These are phyloP conservation scores for Xylaria sp. DNA, from an alignment of 2,329 filamentous ascomycete species.

Conservation along the genomic window DNA sequence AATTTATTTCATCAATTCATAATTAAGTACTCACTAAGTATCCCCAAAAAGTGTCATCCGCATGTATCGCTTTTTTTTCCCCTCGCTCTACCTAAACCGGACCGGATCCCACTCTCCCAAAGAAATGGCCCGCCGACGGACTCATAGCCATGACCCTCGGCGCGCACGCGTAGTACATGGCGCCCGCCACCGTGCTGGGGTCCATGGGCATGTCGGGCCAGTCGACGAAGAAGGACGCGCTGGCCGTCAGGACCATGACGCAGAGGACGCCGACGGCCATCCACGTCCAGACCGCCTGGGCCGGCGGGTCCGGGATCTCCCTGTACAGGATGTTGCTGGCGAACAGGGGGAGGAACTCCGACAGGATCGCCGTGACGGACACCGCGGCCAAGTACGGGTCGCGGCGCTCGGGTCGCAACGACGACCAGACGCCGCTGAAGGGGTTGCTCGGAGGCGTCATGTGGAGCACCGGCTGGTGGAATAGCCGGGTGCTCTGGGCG, in stretches of 20 bases:
- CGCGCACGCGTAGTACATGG: conserved; percentile 46
- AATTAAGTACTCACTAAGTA: too few relatives aligned
- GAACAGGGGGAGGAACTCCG: conserved; percentile 54
- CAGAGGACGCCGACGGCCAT: conserved; percentile 44
- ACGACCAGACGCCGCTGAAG: conserved; percentile 47
- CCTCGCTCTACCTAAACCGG: too few relatives aligned
- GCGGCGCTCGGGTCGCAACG: conserved; percentile 34
- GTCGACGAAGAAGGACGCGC: conserved; percentile 44
- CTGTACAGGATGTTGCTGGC: conserved; percentile 54
- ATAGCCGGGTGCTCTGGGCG: conserved; percentile 42
- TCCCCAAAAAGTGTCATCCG: too few relatives aligned
- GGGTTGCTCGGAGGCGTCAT: conserved; percentile 48
- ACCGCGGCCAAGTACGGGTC: conserved; percentile 46
- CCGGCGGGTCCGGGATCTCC: conserved; percentile 42
- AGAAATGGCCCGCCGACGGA: conserved; percentile 19
- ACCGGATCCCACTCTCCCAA: conserved; percentile 6
- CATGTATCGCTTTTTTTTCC: too few relatives aligned
- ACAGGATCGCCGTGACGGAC: conserved; percentile 47
- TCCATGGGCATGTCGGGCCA: conserved; percentile 52
- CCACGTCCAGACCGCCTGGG: conserved; percentile 46
- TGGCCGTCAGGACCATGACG: conserved; percentile 46
- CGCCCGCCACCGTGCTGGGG: conserved; percentile 49
- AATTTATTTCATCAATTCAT: too few relatives aligned
- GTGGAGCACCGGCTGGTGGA: conserved; percentile 42
- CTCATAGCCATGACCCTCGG: conserved; percentile 13